phyloP scores from a whole-genome alignment of 2,329 filamentous ascomycete species.

The Aspergillus sp. region DNA sequence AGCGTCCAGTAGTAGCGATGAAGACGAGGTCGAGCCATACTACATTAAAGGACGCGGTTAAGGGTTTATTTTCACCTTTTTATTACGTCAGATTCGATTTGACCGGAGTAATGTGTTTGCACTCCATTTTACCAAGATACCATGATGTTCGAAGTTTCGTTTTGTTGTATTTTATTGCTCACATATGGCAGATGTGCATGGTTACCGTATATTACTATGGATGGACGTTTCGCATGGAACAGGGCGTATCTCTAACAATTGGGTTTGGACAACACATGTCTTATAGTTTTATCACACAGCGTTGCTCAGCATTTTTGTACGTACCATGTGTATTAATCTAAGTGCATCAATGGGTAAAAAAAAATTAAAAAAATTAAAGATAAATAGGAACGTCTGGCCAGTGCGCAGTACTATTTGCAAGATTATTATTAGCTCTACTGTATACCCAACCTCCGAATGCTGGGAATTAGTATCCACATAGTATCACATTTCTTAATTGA shows the following conservation, averaged over 20 bases:
- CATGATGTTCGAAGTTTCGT: conserved; percentile 7
- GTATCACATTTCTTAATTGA: too few relatives aligned
- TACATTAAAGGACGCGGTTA: conserved; percentile 25
- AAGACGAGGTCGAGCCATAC: conserved; percentile 29
- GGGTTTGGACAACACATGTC: not conserved
- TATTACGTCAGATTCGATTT: not conserved
- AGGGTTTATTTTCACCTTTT: conserved; percentile 4
- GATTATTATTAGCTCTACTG: too few relatives aligned
- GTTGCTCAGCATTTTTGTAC: not conserved
- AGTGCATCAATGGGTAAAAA: not conserved
- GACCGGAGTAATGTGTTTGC: not conserved
- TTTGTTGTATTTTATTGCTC: not conserved
- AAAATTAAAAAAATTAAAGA: too few relatives aligned
- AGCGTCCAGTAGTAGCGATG: conserved; percentile 34
- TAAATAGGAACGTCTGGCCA: too few relatives aligned
- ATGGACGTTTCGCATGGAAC: conserved; percentile 1
- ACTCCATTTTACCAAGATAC: conserved; percentile 17
- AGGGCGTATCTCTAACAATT: not conserved
- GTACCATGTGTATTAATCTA: not conserved
- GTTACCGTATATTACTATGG: not conserved
- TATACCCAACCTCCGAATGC: too few relatives aligned
- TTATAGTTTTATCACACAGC: not conserved
- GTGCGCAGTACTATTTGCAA: too few relatives aligned
- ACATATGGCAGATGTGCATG: not conserved
- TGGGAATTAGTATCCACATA: too few relatives aligned